Evolutionary conservation across 2,329 filamentous ascomycete genomes (phyloP), one percentile per base, ranked within the genome.

Genomic region (Stagonosporopsis vannaccii): DNA sequence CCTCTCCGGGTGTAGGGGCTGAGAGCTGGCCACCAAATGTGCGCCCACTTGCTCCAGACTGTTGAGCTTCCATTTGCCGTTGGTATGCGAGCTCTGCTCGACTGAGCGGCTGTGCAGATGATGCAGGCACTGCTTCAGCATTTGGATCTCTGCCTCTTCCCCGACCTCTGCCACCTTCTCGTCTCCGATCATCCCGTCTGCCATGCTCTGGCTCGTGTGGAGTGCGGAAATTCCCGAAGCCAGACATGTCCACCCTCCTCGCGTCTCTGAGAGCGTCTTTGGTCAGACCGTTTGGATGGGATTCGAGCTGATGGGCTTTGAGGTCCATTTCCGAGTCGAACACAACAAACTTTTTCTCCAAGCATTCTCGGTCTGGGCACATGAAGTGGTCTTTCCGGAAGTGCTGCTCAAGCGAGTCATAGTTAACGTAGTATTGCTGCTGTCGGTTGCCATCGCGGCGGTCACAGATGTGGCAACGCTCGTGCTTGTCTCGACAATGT

Each of bases 311-410:
- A 77, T 99, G 95, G 3, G 90, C 95, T 75, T 98, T 96, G 42
- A 99, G 79, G 69, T 99, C 95, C 82, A 99, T 88, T 70, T 97
- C 91, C 0, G 92, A 93, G 51, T 92, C 91, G 66, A 99, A 99
- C 0, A 98, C 95, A 26, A 98, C 90, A 72, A 98, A 97, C 74
- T 97, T 98, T 84, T 97, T 97, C 67, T 98, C 95, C 70, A 95
- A 74, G 69, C 95, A 99, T 71, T 97, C 93, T 50, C 85, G 83
- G 67, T 99, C 92, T 6, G 85, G 76, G 71, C 95, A 99, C 0
- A 93, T 79, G 70, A 88, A 97, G 75, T 99, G 95, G 54, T 95
- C 92, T 64, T 88, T 88, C 60, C 85, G 84, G 73, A 98, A 98
- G 76, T 99, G 95, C 33, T 87, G 80, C 71, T 96, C 92, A 3